A percentile compares a stretch with the other conserved stretches of the same genome.
These are phyloP conservation scores for Thielaviopsis euricoi DNA, from an alignment of 2,329 filamentous ascomycete species.

Conservation along the genomic window DNA sequence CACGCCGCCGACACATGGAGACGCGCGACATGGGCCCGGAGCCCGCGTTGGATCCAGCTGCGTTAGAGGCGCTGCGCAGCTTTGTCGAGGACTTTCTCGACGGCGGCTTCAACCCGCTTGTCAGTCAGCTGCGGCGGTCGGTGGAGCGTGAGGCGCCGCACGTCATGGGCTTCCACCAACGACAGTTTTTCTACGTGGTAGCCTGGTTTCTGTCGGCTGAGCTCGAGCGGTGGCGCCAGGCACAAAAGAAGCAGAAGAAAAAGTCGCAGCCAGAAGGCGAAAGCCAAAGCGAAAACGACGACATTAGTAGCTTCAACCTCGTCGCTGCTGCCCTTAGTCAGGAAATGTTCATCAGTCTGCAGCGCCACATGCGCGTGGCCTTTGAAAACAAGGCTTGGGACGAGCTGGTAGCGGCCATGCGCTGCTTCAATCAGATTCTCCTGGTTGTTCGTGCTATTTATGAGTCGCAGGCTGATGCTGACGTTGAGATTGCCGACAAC, in stretches of 20 bases:
- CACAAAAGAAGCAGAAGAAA: too few relatives aligned
- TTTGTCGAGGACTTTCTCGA: slow-evolving; percentile 93
- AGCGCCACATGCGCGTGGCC: slow-evolving; percentile 62
- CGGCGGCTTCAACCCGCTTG: slow-evolving; percentile 84
- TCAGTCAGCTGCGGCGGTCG: slow-evolving; percentile 69
- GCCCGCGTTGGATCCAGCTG: slow-evolving; percentile 50
- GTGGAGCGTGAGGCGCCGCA: slow-evolving; percentile 81
- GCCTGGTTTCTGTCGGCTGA: slow-evolving; percentile 89
- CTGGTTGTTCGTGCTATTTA: slow-evolving; percentile 88
- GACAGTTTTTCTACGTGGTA: slow-evolving; percentile 83
- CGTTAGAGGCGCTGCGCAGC: slow-evolving; percentile 57
- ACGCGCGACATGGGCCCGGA: slow-evolving; percentile 62
- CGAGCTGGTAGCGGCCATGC: slow-evolving; percentile 74
- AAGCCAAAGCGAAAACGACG: slow-evolving; percentile 31
- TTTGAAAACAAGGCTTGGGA: slow-evolving; percentile 76
- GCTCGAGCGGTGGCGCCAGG: slow-evolving; percentile 49
- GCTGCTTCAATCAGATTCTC: slow-evolving; percentile 87
- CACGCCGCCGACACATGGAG: slow-evolving; percentile 43
- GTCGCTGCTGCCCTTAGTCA: slow-evolving; percentile 85
- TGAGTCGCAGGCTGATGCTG: slow-evolving; percentile 69
- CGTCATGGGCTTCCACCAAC: slow-evolving; percentile 56
- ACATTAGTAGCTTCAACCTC: slow-evolving; percentile 64
- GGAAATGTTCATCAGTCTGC: slow-evolving; percentile 82
- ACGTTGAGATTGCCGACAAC: slow-evolving; percentile 95
- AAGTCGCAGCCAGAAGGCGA: too few relatives aligned